Percentiles rank a stretch among this genome's conserved stretches.
Evolutionary conservation across 2,329 filamentous ascomycete species (phyloP).

Genomic region (Penicillium sp.): DNA sequence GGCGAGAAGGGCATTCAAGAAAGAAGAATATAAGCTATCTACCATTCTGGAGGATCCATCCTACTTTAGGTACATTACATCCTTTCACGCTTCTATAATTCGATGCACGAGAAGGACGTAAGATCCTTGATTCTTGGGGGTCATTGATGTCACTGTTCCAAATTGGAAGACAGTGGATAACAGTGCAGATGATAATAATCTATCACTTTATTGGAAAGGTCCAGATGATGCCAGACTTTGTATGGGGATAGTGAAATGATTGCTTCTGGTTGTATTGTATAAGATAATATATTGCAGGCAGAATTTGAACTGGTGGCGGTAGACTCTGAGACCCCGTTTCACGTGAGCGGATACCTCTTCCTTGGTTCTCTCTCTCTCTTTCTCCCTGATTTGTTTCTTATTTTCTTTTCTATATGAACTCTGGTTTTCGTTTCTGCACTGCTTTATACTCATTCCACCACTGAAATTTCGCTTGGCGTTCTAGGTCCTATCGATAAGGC

Average conservation of each 20-base stretch:
- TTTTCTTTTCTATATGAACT: neutral
- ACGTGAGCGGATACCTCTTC: neutral
- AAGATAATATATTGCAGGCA: neutral
- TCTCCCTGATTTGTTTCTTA: neutral
- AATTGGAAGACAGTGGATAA: neutral
- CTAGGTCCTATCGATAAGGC: slow-evolving; percentile 10
- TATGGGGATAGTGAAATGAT: too few relatives aligned
- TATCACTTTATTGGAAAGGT: neutral
- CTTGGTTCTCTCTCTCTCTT: neutral
- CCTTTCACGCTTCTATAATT: too few relatives aligned
- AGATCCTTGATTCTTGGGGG: neutral
- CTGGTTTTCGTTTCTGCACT: neutral
- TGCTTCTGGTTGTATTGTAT: too few relatives aligned
- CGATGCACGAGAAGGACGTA: neutral
- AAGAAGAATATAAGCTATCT: too few relatives aligned
- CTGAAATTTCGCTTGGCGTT: slow-evolving; percentile 1
- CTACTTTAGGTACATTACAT: too few relatives aligned
- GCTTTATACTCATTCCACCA: neutral
- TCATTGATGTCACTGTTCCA: neutral
- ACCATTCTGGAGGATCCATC: too few relatives aligned
- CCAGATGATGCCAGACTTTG: neutral
- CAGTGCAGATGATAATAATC: neutral
- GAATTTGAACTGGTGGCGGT: neutral
- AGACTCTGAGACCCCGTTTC: neutral
- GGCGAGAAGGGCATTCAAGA: too few relatives aligned